phyloP scores from a whole-genome alignment of 805 yeast species.

The Pichia sporocuriosa region DNA sequence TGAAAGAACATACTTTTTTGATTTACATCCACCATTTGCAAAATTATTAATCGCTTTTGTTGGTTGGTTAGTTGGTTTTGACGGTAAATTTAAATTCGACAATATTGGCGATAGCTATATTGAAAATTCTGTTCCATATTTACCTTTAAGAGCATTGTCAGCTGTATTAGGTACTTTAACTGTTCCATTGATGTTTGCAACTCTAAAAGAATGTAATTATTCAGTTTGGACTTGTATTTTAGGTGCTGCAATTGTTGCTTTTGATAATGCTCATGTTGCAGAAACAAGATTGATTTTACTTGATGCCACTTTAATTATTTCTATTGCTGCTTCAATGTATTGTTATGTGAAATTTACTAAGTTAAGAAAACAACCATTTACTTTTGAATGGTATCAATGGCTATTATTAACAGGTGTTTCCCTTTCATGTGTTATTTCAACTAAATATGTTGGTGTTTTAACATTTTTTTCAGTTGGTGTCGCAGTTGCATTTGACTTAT shows the following conservation, averaged over 20 bases:
- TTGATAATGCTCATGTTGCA: slow-evolving; percentile 85
- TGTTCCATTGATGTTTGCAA: slow-evolving; percentile 76
- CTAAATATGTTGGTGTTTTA: slow-evolving; percentile 93
- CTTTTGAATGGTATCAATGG: slow-evolving; percentile 83
- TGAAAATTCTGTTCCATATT: slow-evolving; percentile 74
- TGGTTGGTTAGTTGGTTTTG: slow-evolving; percentile 84
- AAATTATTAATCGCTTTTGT: slow-evolving; percentile 84
- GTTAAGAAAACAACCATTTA: slow-evolving; percentile 60
- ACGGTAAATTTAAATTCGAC: slow-evolving; percentile 89
- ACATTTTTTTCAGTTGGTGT: slow-evolving; percentile 83
- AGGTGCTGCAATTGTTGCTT: slow-evolving; percentile 66
- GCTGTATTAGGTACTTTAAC: slow-evolving; percentile 80
- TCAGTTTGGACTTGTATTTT: slow-evolving; percentile 73
- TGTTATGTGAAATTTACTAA: slow-evolving; percentile 74
- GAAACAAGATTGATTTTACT: slow-evolving; percentile 87
- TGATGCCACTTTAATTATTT: slow-evolving; percentile 81
- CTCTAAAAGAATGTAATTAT: slow-evolving; percentile 80
- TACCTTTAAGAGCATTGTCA: slow-evolving; percentile 72
- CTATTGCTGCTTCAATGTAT: slow-evolving; percentile 76
- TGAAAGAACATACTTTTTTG: slow-evolving; percentile 88
- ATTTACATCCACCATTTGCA: slow-evolving; percentile 97
- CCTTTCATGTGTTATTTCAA: slow-evolving; percentile 86
- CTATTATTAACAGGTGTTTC: slow-evolving; percentile 74
- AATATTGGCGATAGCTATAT: slow-evolving; percentile 79
- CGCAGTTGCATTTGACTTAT: slow-evolving; percentile 79